Evolutionary conservation across 345 rosid genomes (phyloP).

Genomic region (Hibiscus mutabilis): DNA sequence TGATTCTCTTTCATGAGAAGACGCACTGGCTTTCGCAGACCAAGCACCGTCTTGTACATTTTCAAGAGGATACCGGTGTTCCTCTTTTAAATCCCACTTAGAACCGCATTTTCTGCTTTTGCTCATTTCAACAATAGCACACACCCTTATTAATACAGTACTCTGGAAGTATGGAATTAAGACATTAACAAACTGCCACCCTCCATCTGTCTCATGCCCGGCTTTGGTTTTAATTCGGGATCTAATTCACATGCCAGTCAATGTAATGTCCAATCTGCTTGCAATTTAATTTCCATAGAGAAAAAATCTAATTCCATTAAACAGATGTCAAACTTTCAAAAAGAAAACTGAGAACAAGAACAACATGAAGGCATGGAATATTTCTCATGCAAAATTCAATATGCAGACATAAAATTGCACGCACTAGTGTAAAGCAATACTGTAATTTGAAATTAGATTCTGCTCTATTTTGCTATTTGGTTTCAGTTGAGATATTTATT

Average conservation of each 20-base stretch:
- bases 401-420: background rate
- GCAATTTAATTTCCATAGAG: background rate
- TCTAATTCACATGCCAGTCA: background rate
- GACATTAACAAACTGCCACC: background rate
- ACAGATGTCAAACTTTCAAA: background rate
- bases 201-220: background rate
- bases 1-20: constrained; percentile 40
- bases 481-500: too few species aligned
- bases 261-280: constrained; percentile 3
- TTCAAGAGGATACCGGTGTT: constrained; percentile 34
- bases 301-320: background rate
- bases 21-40: constrained; percentile 34
- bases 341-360: background rate
- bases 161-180: background rate
- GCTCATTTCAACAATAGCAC: constrained; percentile 40
- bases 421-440: background rate
- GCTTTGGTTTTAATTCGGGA: background rate
- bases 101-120: constrained; percentile 39
- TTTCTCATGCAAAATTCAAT: background rate
- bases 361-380: background rate
- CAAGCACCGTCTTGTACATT: constrained; percentile 25
- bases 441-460: background rate
- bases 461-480: too few species aligned
- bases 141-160: background rate
- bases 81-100: constrained; percentile 54